Conservation (phyloP, 1,139 yeast species). For the Pichia cactophila region DNA sequence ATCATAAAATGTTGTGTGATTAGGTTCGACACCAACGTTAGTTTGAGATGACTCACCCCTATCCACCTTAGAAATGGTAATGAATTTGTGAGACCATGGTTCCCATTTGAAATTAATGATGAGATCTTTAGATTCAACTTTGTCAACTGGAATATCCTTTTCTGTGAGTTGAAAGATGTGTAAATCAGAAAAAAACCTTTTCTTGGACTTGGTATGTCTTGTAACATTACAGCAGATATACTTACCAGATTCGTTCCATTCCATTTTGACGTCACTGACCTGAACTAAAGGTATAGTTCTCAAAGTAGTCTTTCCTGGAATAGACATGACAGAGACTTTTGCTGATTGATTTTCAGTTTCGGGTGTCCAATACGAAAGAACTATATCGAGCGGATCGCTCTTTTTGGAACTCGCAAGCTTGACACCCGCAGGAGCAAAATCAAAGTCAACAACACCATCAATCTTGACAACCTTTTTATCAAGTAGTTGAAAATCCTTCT, state of each 20-base stretch:
- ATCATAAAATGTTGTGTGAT: conserved; percentile 73
- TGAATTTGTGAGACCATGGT: conserved; percentile 83
- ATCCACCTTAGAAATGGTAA: conserved; percentile 61
- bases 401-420: conserved; percentile 46
- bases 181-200: conserved; percentile 83
- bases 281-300: conserved; percentile 93
- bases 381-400: conserved; percentile 49
- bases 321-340: conserved; percentile 84
- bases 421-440: conserved; percentile 90
- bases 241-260: conserved; percentile 90
- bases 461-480: conserved; percentile 83
- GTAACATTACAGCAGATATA: conserved; percentile 91
- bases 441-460: conserved; percentile 84
- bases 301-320: conserved; percentile 74
- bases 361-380: conserved; percentile 95
- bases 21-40: conserved; percentile 65
- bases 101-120: conserved; percentile 93
- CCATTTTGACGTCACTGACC: conserved; percentile 84
- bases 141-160: conserved; percentile 91
- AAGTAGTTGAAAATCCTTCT: conserved; percentile 61
- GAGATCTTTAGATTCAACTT: conserved; percentile 85
- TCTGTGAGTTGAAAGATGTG: conserved; percentile 87
- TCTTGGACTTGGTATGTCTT: conserved; percentile 92
- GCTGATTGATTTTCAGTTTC: conserved; percentile 91
- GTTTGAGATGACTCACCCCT: conserved; percentile 35